Evolutionary conservation across 305 asterid species (phyloP).

Genomic region (Withania somnifera): DNA sequence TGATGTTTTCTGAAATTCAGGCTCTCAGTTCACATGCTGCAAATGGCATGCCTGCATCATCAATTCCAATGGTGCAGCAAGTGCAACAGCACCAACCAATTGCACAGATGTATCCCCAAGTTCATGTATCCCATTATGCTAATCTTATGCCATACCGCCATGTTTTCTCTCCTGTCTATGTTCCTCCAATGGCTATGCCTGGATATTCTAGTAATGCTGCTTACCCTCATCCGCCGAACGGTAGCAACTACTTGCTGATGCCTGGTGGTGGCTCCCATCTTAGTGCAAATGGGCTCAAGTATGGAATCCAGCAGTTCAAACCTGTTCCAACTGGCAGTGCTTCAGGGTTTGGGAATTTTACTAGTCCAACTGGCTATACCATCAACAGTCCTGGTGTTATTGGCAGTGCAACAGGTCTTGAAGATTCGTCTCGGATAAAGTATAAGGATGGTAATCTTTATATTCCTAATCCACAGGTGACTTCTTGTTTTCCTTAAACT

Average conservation of each 20-base stretch:
- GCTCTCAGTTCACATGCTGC: conserved; percentile 44
- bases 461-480: conserved; percentile 83
- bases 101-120: conserved; percentile 93
- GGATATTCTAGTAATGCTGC: conserved; percentile 82
- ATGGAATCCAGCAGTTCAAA: conserved; percentile 84
- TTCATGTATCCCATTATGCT: conserved; percentile 68
- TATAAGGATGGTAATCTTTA: conserved; percentile 69
- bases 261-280: conserved; percentile 81
- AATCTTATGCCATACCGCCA: conserved; percentile 85
- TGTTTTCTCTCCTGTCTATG: conserved; percentile 67
- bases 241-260: conserved; percentile 73
- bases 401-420: conserved; percentile 68
- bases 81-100: conserved; percentile 58
- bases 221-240: conserved; percentile 85
- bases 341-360: conserved; percentile 70
- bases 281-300: conserved; percentile 56
- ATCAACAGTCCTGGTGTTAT: conserved; percentile 73
- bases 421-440: conserved; percentile 81
- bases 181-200: conserved; percentile 81
- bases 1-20: conserved; percentile 23
- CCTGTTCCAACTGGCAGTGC: conserved; percentile 64
- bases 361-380: conserved; percentile 73
- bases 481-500: neutral
- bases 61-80: conserved; percentile 65
- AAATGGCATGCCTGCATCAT: conserved; percentile 40